Evolutionary conservation across 108 stramenopile genomes (phyloP).

Genomic region (Cyclotella sp.): DNA sequence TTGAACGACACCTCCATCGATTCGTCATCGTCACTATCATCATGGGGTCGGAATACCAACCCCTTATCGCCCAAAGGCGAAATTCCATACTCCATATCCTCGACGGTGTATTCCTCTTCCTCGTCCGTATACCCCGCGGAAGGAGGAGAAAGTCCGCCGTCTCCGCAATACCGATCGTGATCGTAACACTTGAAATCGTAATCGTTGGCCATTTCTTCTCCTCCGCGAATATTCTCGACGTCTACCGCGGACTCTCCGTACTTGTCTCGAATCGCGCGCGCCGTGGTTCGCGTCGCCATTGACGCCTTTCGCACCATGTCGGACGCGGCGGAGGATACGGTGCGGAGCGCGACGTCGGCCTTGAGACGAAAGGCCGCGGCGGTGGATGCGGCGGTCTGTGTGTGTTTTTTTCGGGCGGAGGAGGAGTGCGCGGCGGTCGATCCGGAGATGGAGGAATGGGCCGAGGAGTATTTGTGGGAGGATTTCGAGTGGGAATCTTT

Average conservation of each 20-base stretch:
- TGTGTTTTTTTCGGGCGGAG: neutral
- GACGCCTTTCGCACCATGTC: slow-evolving; percentile 8
- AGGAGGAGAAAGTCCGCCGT: slow-evolving; percentile 3
- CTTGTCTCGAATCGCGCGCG: slow-evolving; percentile 11
- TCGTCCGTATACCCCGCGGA: neutral
- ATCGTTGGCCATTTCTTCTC: slow-evolving; percentile 29
- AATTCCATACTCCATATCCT: slow-evolving; percentile 43
- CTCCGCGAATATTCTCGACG: neutral
- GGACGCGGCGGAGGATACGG: slow-evolving; percentile 13
- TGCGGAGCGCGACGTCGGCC: slow-evolving; percentile 35
- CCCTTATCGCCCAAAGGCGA: slow-evolving; percentile 9
- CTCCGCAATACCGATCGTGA: neutral
- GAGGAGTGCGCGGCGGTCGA: too few relatives aligned
- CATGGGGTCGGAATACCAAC: slow-evolving; percentile 23
- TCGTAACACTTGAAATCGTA: slow-evolving; percentile 25
- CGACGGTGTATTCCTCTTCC: neutral
- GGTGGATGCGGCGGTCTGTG: slow-evolving; percentile 42
- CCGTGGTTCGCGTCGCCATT: slow-evolving; percentile 15
- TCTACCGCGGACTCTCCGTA: neutral
- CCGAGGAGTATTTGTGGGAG: too few relatives aligned
- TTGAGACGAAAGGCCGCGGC: slow-evolving; percentile 43
- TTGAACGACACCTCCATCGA: slow-evolving; percentile 12
- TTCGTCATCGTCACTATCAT: slow-evolving; percentile 19
- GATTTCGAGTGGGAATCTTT: too few relatives aligned
- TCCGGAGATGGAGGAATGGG: neutral